Percentiles rank a stretch among this genome's conserved stretches.
Evolutionary conservation across 176 grass and related monocot species (phyloP).

Genomic region (Carex littledalei): DNA sequence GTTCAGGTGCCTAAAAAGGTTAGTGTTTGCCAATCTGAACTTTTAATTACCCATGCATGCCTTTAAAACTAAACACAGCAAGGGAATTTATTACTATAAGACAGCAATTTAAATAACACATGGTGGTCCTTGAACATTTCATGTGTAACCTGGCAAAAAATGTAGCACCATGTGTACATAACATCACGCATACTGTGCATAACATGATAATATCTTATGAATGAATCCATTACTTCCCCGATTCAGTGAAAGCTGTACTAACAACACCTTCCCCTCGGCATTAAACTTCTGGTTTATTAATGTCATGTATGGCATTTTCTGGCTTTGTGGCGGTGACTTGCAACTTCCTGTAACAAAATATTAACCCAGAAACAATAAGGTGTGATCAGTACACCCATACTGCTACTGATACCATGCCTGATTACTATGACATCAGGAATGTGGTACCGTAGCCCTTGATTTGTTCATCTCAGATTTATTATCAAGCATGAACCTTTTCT

Average conservation of each 20-base stretch:
- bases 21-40: neutral
- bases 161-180: neutral
- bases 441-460: neutral
- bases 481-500: neutral
- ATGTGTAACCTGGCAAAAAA: neutral
- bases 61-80: neutral
- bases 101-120: neutral
- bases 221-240: neutral
- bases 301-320: neutral
- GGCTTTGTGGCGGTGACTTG: too few relatives aligned
- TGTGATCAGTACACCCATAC: neutral
- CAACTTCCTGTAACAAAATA: neutral
- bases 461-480: neutral
- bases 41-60: neutral
- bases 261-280: neutral
- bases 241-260: neutral
- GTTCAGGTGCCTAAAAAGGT: conserved; percentile 91
- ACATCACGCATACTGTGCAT: neutral
- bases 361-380: neutral
- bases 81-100: neutral
- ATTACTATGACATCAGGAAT: neutral
- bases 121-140: neutral
- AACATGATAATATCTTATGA: neutral
- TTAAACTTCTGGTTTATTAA: neutral
- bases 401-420: neutral